Base-by-base conservation (phyloP, 2,329 filamentous ascomycete genomes). In the Phialocephala sp. region DNA sequence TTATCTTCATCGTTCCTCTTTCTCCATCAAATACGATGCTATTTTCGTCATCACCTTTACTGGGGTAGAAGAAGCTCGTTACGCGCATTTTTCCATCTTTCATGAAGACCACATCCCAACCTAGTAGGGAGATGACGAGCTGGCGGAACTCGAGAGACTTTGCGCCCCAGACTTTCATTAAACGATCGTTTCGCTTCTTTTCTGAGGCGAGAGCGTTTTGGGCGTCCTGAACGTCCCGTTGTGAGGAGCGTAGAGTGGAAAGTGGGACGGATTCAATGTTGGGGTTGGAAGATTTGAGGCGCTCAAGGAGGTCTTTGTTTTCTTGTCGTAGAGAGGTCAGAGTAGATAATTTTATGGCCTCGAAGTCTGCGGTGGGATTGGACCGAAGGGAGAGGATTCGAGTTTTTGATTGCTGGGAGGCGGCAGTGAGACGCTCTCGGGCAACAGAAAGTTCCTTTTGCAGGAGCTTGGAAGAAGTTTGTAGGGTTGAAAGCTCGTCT, bases 51-150 rank as follows among this genome's bases (percentile, higher is more conserved):
- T 84, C 76, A 77, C 87, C 80, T 67, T 79, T 78, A 1, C 87
- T 89, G 0, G 93, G 90, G 76, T 91, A 91, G 76, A 94, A 96
- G 70, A 94, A 91, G 66, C 86, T 91, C 62, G 94, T 96, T 24
- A 97, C 92, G 37, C 93, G 90, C 79, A 97, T 96, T 74, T 97
- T 94, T 50, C 95, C 95, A 77, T 97, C 97, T n/a, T 94, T 93
- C 77, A 97, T 90, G 77, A 99, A 98, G 37, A 95, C 93, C 14
- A 98, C 88, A 61, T 94, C 94, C 91, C 94, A 99, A 0, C 95
- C 95, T 0, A 99, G 85, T 0, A 97, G 90, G 22, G 89, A 93
- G 69, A 94, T 94, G 65, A 99, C 94, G 37, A 94, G 93, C 79
- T 98, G 93, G 59, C 96, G 92, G 81, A 99, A 98, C 80, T 99